These are phyloP conservation scores for Eucalyptus tenuipes DNA, from an alignment of 345 rosid species.

Conservation along the genomic window DNA sequence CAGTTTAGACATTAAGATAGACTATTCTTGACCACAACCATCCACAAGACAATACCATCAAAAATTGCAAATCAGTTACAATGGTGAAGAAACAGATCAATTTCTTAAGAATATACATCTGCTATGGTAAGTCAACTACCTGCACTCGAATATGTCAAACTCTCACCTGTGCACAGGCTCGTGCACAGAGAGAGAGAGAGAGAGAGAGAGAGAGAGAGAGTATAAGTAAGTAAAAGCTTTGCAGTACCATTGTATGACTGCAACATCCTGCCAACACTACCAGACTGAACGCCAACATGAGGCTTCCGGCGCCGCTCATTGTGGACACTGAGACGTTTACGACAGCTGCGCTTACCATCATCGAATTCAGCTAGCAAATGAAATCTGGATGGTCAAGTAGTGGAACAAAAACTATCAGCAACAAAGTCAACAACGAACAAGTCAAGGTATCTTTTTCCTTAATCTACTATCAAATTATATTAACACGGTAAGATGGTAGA, in stretches of 20 bases:
- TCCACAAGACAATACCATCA: background rate
- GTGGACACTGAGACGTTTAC: constrained; percentile 82
- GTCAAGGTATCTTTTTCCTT: background rate
- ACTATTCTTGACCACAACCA: background rate
- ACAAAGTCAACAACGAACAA: background rate
- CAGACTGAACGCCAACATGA: constrained; percentile 19
- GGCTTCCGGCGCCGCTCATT: constrained; percentile 88
- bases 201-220: background rate
- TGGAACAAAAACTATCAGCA: background rate
- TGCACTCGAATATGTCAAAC: background rate
- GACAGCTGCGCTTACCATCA: constrained; percentile 80
- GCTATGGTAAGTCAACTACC: background rate
- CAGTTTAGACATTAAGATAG: background rate
- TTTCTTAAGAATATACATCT: background rate
- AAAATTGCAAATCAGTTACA: background rate
- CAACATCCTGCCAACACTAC: constrained; percentile 33
- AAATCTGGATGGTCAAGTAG: constrained; percentile 36
- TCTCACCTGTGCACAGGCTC: background rate
- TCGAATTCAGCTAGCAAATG: constrained; percentile 89
- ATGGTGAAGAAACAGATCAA: background rate
- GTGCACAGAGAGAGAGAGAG: background rate
- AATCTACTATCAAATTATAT: background rate
- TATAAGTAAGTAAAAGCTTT: background rate
- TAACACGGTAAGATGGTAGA: background rate
- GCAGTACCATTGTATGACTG: constrained; percentile 33